A percentile compares a stretch with the other conserved stretches of the same genome.
phyloP scores from a whole-genome alignment of 257 asterid genomes.

The Gardenia jasminoides region DNA sequence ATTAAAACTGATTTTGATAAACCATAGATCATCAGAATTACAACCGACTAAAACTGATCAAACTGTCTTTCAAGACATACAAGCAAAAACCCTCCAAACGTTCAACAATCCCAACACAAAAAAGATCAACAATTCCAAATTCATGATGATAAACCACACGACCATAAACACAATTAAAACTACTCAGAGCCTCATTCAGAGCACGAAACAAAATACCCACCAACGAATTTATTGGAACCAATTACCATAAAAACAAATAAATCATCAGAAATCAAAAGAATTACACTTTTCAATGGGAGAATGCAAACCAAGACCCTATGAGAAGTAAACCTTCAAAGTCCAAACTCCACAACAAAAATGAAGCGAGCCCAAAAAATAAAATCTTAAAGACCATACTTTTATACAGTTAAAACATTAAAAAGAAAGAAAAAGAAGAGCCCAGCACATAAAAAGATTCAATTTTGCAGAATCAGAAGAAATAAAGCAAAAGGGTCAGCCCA shows the following conservation, averaged over 20 bases:
- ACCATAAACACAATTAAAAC: not conserved
- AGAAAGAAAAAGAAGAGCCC: slow-evolving; percentile 1
- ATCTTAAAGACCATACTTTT: slow-evolving; percentile 42
- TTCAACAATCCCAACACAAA: slow-evolving; percentile 5
- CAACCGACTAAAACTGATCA: slow-evolving; percentile 6
- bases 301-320: slow-evolving; percentile 30
- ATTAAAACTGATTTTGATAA: not conserved
- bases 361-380: slow-evolving; percentile 26
- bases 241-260: not conserved
- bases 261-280: not conserved
- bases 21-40: slow-evolving; percentile 1
- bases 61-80: not conserved
- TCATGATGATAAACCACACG: not conserved
- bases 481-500: not conserved
- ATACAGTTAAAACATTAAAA: not conserved
- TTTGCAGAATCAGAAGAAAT: slow-evolving; percentile 23
- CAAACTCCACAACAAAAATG: slow-evolving; percentile 30
- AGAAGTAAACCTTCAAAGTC: slow-evolving; percentile 27
- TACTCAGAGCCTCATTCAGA: not conserved
- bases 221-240: slow-evolving; percentile 1
- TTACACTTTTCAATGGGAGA: slow-evolving; percentile 14
- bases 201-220: not conserved
- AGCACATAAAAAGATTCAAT: slow-evolving; percentile 35
- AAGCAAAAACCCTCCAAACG: slow-evolving; percentile 1
- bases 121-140: slow-evolving; percentile 16